phyloP scores from a whole-genome alignment of 768 basidiomycete genomes.

The Flagelloscypha sp. region DNA sequence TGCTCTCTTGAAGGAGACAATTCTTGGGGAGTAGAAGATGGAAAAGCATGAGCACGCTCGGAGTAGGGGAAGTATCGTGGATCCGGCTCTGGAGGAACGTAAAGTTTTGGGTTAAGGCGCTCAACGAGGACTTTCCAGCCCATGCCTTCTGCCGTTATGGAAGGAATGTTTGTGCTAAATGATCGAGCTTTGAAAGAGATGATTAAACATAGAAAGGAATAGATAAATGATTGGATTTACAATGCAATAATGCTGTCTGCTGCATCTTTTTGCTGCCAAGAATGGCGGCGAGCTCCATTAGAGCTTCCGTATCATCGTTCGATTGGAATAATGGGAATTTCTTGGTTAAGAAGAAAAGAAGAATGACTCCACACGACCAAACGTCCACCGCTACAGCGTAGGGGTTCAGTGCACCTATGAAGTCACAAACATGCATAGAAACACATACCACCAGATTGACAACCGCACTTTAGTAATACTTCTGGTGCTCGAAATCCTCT shows the following conservation, averaged over 20 bases:
- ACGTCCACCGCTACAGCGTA: conserved; percentile 75
- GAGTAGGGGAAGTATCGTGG: conserved; percentile 47
- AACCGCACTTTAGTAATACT: conserved; percentile 87
- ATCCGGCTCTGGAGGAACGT: conserved; percentile 42
- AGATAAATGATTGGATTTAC: conserved; percentile 36
- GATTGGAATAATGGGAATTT: conserved; percentile 96
- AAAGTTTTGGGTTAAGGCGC: conserved; percentile 65
- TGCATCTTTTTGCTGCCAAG: conserved; percentile 82
- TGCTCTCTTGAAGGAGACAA: conserved; percentile 10
- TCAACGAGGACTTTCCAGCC: conserved; percentile 71
- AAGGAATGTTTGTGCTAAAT: conserved; percentile 85
- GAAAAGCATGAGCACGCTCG: conserved; percentile 18
- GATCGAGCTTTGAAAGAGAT: conserved; percentile 61
- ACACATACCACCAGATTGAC: conserved; percentile 80
- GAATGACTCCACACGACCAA: conserved; percentile 90
- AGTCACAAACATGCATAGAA: background rate
- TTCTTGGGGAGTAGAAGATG: conserved; percentile 12
- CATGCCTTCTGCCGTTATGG: conserved; percentile 56
- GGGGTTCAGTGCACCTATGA: conserved; percentile 1
- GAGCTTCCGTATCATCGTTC: conserved; percentile 87
- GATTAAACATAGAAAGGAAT: conserved; percentile 1
- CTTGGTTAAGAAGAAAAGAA: conserved; percentile 84
- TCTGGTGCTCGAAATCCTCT: conserved; percentile 96
- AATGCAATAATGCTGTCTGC: conserved; percentile 78
- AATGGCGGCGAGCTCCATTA: conserved; percentile 89